Percentiles rank a stretch among this genome's conserved stretches.
These are phyloP conservation scores for Allodekkera sacchari DNA, from an alignment of 805 yeast genomes.

Conservation along the genomic window DNA sequence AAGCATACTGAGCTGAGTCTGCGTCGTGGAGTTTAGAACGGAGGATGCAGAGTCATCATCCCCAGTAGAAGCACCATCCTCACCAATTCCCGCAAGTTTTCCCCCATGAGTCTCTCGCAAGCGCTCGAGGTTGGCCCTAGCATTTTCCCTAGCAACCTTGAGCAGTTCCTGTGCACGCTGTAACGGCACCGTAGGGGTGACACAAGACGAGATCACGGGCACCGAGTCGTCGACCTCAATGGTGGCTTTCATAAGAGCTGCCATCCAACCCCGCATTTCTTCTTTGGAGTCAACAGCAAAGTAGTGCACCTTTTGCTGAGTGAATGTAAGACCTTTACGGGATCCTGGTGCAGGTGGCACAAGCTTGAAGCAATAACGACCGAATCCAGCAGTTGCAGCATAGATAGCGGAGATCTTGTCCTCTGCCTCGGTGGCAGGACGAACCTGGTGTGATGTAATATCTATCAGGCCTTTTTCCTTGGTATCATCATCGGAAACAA, in stretches of 20 bases:
- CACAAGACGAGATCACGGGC: conserved; percentile 87
- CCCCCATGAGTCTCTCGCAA: conserved; percentile 34
- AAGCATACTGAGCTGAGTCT: too few relatives aligned
- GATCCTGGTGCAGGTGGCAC: conserved; percentile 98
- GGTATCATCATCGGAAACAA: conserved; percentile 65
- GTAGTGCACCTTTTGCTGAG: conserved; percentile 92
- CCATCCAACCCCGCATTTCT: conserved; percentile 93
- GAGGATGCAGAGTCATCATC: conserved; percentile 14
- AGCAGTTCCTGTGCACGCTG: conserved; percentile 80
- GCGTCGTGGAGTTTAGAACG: too few relatives aligned
- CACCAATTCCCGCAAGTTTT: conserved; percentile 2
- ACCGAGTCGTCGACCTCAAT: conserved; percentile 90
- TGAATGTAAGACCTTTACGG: conserved; percentile 87
- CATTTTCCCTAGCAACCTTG: conserved; percentile 73
- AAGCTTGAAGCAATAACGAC: conserved; percentile 85
- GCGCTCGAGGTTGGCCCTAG: conserved; percentile 42
- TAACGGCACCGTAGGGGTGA: conserved; percentile 90
- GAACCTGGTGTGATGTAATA: conserved; percentile 87
- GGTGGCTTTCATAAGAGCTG: conserved; percentile 89
- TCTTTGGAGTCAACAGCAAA: conserved; percentile 90
- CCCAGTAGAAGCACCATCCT: conserved; percentile 6
- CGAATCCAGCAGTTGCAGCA: conserved; percentile 91
- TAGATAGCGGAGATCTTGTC: conserved; percentile 74
- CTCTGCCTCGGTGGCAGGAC: conserved; percentile 69
- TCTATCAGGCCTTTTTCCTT: conserved; percentile 91